phyloP scores from a whole-genome alignment of 164 flowering plant species.

The Houttuynia cordata region DNA sequence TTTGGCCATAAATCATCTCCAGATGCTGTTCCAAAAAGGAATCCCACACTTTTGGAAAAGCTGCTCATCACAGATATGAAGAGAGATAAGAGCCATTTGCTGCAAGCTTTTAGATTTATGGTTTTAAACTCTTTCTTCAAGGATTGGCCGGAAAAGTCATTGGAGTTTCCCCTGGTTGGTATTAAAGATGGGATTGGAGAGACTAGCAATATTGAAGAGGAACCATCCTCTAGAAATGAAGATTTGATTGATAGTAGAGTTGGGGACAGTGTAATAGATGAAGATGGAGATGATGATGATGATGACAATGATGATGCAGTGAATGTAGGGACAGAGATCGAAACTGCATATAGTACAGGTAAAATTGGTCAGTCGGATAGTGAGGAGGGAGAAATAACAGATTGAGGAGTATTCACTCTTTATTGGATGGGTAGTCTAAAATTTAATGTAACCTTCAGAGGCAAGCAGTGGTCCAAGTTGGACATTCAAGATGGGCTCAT shows the following conservation, averaged over 20 bases:
- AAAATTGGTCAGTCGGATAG: constrained; percentile 10
- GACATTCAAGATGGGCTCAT: too few relatives aligned
- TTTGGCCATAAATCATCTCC: constrained; percentile 16
- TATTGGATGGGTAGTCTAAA: too few relatives aligned
- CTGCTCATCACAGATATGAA: constrained; percentile 58
- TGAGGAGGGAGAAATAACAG: constrained; percentile 64
- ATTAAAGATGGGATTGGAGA: constrained; percentile 26
- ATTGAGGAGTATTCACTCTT: constrained; percentile 9
- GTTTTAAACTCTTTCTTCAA: constrained; percentile 58
- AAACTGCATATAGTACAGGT: constrained; percentile 1
- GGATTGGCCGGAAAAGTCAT: constrained; percentile 45
- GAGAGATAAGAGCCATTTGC: constrained; percentile 48
- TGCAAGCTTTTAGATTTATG: constrained; percentile 84
- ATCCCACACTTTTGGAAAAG: constrained; percentile 72
- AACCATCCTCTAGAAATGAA: constrained; percentile 2
- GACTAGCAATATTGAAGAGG: constrained; percentile 6
- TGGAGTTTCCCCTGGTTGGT: constrained; percentile 43
- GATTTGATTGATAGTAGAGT: neutral
- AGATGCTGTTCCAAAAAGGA: constrained; percentile 13
- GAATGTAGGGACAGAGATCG: constrained; percentile 2
- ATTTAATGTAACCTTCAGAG: too few relatives aligned
- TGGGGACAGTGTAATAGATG: constrained; percentile 2
- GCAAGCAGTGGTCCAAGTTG: too few relatives aligned
- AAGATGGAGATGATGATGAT: constrained; percentile 4
- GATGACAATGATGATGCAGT: too few relatives aligned